phyloP scores from a whole-genome alignment of 805 yeast genomes.

The Lipomyces lipofer region DNA sequence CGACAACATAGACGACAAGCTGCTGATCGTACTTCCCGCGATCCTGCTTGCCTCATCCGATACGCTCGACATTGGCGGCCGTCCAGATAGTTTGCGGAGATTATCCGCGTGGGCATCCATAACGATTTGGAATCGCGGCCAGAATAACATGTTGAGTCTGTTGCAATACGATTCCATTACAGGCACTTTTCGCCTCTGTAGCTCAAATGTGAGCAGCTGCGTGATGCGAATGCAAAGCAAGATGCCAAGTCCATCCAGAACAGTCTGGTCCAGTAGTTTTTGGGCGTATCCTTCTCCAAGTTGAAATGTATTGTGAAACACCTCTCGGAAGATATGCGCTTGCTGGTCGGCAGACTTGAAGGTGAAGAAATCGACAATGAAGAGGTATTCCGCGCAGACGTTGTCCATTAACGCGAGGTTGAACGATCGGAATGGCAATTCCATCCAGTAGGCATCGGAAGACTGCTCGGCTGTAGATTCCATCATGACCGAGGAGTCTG shows the following conservation, averaged over 20 bases:
- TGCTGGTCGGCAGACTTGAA: constrained; percentile 29
- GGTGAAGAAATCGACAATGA: constrained; percentile 68
- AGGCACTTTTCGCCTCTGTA: constrained; percentile 71
- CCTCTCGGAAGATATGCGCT: constrained; percentile 43
- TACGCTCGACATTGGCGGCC: not conserved
- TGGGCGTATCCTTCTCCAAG: constrained; percentile 53
- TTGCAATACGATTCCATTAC: constrained; percentile 70
- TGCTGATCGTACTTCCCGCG: constrained; percentile 32
- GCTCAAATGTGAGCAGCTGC: constrained; percentile 61
- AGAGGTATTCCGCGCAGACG: constrained; percentile 71
- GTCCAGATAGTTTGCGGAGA: constrained; percentile 47
- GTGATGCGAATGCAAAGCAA: constrained; percentile 71
- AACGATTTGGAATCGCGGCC: constrained; percentile 83
- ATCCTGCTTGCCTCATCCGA: constrained; percentile 41
- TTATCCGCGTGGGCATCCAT: constrained; percentile 77
- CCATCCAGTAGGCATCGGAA: constrained; percentile 65
- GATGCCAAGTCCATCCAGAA: constrained; percentile 74
- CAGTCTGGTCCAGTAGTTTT: constrained; percentile 38
- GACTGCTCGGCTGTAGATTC: constrained; percentile 84
- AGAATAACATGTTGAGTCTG: constrained; percentile 62
- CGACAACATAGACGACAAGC: constrained; percentile 14
- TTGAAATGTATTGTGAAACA: constrained; percentile 55
- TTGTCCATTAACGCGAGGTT: constrained; percentile 74
- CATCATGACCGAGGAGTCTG: constrained; percentile 65
- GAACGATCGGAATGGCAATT: constrained; percentile 70